These are phyloP conservation scores for Kalaharituber pfeilii DNA, from an alignment of 2,329 filamentous ascomycete species.

Conservation along the genomic window DNA sequence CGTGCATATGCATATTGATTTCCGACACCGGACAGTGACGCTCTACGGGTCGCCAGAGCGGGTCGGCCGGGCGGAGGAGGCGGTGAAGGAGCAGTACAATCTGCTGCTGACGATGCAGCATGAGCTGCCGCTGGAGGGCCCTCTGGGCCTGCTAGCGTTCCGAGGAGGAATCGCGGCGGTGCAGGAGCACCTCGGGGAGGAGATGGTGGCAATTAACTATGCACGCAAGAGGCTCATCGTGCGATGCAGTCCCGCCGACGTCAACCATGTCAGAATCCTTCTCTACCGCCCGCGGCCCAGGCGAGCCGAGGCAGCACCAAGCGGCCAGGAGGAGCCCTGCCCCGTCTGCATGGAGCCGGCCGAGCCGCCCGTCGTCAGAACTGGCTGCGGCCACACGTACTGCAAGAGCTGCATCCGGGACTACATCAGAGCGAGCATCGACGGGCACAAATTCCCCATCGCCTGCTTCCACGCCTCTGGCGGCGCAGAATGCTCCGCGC, in stretches of 20 bases:
- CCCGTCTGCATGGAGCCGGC: neutral
- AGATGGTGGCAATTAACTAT: neutral
- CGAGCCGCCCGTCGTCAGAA: conserved; percentile 19
- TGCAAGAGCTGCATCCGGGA: conserved; percentile 30
- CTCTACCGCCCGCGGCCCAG: neutral
- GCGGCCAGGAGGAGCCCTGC: too few species aligned
- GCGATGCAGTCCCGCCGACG: neutral
- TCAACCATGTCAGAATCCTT: neutral
- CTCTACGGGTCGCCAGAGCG: neutral
- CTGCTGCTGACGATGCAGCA: neutral
- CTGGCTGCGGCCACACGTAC: conserved; percentile 29
- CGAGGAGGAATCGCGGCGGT: neutral
- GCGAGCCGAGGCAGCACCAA: too few species aligned
- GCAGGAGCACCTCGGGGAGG: neutral
- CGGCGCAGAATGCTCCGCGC: conserved; percentile 20
- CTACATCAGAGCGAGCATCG: conserved; percentile 21
- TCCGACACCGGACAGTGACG: neutral
- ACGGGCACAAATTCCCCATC: conserved; percentile 10
- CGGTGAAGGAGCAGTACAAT: neutral
- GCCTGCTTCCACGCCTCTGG: conserved; percentile 22
- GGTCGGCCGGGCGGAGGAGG: neutral
- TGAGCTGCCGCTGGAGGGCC: neutral
- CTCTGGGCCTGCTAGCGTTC: neutral
- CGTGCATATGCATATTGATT: neutral
- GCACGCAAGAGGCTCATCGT: neutral